Evolutionary conservation across 129 eudicot species (phyloP).

Genomic region (Centaurea solstitialis): DNA sequence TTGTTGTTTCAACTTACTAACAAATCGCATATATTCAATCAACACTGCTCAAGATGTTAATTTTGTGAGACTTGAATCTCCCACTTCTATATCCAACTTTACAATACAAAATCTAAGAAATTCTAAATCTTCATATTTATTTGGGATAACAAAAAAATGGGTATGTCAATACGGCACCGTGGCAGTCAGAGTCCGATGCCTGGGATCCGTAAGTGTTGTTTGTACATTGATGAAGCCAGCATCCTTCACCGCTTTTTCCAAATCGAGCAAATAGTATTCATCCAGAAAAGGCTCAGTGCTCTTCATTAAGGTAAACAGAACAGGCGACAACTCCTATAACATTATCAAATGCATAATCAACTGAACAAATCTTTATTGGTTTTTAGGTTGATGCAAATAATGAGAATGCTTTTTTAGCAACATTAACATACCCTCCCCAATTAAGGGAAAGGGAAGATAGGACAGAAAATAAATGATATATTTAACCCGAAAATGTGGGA

Average conservation of each 20-base stretch:
- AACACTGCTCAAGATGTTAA: neutral
- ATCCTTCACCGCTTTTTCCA: constrained; percentile 62
- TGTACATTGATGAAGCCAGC: constrained; percentile 73
- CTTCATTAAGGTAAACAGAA: constrained; percentile 90
- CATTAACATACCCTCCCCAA: neutral
- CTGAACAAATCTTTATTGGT: neutral
- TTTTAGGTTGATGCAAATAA: neutral
- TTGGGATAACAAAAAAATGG: neutral
- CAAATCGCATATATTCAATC: neutral
- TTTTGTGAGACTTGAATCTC: neutral
- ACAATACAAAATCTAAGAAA: constrained; percentile 1
- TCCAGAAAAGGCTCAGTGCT: constrained; percentile 96
- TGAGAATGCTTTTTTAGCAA: neutral
- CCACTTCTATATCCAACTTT: neutral
- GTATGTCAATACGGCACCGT: constrained; percentile 54
- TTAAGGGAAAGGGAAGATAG: no score
- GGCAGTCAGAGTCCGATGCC: constrained; percentile 91
- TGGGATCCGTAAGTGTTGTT: constrained; percentile 77
- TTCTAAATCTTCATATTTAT: neutral
- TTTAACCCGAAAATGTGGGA: neutral
- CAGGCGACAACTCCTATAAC: constrained; percentile 82
- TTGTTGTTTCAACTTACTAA: neutral
- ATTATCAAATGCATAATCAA: constrained; percentile 10
- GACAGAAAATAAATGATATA: no score
- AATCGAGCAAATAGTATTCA: constrained; percentile 87